phyloP scores from a whole-genome alignment of 768 basidiomycete species.

The Pulveroboletus ravenelii region DNA sequence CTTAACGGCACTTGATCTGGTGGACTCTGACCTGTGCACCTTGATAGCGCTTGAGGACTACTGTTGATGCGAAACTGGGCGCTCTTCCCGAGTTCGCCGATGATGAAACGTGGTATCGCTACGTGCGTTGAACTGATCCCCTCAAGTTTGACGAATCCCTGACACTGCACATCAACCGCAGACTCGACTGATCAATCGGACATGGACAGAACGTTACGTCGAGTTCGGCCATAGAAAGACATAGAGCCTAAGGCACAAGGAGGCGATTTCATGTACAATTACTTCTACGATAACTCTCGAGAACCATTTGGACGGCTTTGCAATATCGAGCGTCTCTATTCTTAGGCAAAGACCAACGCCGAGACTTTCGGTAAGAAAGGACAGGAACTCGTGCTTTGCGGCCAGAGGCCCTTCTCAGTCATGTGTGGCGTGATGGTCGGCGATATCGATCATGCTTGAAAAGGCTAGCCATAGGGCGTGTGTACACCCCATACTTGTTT shows the following conservation, averaged over 20 bases:
- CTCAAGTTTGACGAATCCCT: not conserved
- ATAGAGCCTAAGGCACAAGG: not conserved
- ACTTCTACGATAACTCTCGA: not conserved
- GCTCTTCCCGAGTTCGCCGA: constrained; percentile 33
- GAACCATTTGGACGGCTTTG: not conserved
- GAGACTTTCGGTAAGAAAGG: not conserved
- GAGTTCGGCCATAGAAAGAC: constrained; percentile 15
- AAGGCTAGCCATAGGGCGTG: not conserved
- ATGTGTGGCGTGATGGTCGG: not conserved
- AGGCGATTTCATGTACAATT: not conserved
- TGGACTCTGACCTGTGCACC: not conserved
- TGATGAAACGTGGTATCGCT: constrained; percentile 33
- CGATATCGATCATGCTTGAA: not conserved
- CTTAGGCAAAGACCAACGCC: not conserved
- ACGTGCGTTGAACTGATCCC: constrained; percentile 16
- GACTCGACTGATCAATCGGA: constrained; percentile 17
- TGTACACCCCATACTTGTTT: not conserved
- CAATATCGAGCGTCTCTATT: not conserved
- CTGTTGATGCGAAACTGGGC: constrained; percentile 20
- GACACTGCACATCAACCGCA: not conserved
- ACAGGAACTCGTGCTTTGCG: too few species aligned
- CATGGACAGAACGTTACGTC: constrained; percentile 27
- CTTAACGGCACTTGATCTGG: not conserved
- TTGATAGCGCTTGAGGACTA: constrained; percentile 31
- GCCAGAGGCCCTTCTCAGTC: not conserved